These are phyloP conservation scores for Chimonanthus praecox DNA, from an alignment of 164 flowering plant genomes.

Conservation along the genomic window DNA sequence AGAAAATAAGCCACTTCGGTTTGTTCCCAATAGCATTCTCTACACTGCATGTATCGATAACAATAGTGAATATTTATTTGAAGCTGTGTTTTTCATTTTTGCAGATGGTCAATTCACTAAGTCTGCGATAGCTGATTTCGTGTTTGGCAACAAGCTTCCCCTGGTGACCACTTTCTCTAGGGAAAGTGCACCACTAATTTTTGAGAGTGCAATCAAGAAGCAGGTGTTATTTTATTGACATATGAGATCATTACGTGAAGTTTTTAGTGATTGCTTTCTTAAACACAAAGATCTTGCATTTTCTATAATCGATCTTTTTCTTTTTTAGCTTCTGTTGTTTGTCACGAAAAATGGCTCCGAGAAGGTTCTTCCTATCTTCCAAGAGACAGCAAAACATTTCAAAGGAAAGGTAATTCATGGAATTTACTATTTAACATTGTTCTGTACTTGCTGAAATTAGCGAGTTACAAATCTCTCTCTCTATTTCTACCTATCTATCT, in stretches of 20 bases:
- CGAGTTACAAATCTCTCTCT: no score
- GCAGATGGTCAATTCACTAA: conserved; percentile 76
- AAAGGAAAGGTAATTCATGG: conserved; percentile 75
- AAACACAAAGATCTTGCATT: background rate
- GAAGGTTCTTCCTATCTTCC: conserved; percentile 53
- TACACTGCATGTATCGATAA: conserved; percentile 3
- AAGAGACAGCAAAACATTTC: conserved; percentile 77
- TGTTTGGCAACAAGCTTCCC: conserved; percentile 82
- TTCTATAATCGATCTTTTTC: background rate
- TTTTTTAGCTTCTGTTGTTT: conserved; percentile 71
- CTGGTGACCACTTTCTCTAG: conserved; percentile 70
- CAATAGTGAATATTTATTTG: background rate
- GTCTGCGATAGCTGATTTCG: conserved; percentile 68
- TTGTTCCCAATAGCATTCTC: conserved; percentile 19
- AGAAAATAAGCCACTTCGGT: conserved; percentile 77
- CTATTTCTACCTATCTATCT: no score
- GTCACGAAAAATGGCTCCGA: conserved; percentile 57
- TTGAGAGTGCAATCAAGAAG: conserved; percentile 79
- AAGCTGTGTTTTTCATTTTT: conserved; percentile 8
- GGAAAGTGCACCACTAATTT: conserved; percentile 76
- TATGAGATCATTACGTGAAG: no score
- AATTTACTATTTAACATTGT: background rate
- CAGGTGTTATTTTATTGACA: conserved; percentile 44
- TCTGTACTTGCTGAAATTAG: no score
- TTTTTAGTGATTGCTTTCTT: background rate